phyloP scores from a whole-genome alignment of 176 grass and related monocot species.

The Aechmea fasciata region DNA sequence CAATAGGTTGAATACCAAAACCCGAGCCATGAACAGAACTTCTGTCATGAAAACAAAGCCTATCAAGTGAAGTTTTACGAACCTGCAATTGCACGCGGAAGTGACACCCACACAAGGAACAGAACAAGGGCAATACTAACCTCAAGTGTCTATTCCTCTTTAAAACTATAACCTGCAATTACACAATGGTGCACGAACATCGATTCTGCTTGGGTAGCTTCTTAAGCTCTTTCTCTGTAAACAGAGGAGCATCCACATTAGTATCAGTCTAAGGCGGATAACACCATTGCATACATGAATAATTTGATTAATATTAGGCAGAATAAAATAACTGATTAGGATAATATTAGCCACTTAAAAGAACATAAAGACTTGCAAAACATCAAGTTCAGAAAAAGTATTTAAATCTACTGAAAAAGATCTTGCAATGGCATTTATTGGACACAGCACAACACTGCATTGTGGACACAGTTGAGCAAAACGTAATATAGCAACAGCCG shows the following conservation, averaged over 20 bases:
- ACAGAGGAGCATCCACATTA: neutral
- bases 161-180: neutral
- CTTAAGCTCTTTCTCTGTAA: slow-evolving; percentile 6
- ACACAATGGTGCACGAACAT: slow-evolving; percentile 3
- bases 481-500: too few relatives aligned
- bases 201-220: neutral
- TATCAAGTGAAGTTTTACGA: neutral
- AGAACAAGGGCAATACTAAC: neutral
- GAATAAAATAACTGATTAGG: too few relatives aligned
- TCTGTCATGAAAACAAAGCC: neutral
- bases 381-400: neutral
- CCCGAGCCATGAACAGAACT: neutral
- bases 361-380: too few relatives aligned
- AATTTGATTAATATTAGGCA: neutral
- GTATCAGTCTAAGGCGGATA: neutral
- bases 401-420: neutral
- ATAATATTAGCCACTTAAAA: too few relatives aligned
- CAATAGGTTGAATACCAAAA: neutral
- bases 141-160: neutral
- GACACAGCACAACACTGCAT: too few relatives aligned
- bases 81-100: neutral
- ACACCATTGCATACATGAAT: neutral
- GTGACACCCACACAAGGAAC: neutral
- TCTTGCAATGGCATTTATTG: too few relatives aligned
- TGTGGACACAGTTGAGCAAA: too few relatives aligned